phyloP scores from a whole-genome alignment of 169 alveolate species.

The Plasmodium gaboni region DNA sequence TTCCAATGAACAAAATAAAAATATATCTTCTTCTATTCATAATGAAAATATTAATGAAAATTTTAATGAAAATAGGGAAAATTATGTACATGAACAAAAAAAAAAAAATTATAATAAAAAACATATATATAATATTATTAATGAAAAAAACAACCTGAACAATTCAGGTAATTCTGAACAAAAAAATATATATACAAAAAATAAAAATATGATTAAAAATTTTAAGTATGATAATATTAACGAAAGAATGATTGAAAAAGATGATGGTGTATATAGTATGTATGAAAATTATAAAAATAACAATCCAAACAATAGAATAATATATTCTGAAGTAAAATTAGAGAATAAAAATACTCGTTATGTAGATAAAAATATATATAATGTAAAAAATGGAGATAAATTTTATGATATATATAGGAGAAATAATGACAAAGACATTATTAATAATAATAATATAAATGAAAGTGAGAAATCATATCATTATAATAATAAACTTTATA shows the following conservation, averaged over 20 bases:
- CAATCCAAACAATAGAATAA: too few species aligned
- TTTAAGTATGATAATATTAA: background rate
- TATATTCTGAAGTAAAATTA: background rate
- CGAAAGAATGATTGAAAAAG: background rate
- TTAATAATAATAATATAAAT: background rate
- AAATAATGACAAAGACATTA: background rate
- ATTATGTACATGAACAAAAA: background rate
- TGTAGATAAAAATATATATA: slow-evolving; percentile 19
- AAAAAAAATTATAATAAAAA: background rate
- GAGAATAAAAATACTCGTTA: slow-evolving; percentile 27
- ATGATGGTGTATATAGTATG: too few species aligned
- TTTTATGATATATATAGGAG: slow-evolving; percentile 20
- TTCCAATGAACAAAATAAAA: background rate
- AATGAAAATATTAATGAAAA: slow-evolving; percentile 9
- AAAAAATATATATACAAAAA: background rate
- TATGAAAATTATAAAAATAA: too few species aligned
- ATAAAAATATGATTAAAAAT: background rate
- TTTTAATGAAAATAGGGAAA: background rate
- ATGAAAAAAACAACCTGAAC: background rate
- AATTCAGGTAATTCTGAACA: background rate
- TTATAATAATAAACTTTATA: slow-evolving; percentile 2
- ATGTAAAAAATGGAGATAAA: slow-evolving; percentile 11
- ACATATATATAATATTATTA: background rate
- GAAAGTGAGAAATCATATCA: background rate
- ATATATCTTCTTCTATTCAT: background rate